Base-by-base conservation (phyloP, 495 filamentous ascomycete genomes). In the Trichoderma virens region DNA sequence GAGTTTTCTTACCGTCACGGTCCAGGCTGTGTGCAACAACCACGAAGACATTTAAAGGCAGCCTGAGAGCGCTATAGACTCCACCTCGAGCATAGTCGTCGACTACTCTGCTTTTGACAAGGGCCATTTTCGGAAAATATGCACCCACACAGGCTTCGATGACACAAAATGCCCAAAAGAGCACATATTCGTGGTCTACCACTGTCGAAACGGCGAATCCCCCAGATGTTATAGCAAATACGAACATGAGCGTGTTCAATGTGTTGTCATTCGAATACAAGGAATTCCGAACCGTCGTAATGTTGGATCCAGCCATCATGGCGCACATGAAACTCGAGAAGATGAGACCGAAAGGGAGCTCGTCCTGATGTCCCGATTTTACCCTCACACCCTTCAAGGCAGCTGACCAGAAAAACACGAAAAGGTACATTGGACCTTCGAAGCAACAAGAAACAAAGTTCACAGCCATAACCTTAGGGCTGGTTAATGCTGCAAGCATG, bases 361-460 rank as follows among this genome's bases (percentile, higher is more conserved):
- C 66, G 64, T 47, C 38, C 30, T 47, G 9, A 43, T 60, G 25
- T 63, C 32, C 47, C 11, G 60, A 30, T 34, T 67, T 32, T 18
- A 61, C 27, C 43, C 72, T 68, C 13, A 69, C 69, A 25, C 71
- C 63, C 25, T 72, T 73, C 4, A 80, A 67, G 11, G 74, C 71
- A 14, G 77, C 76, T 30, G 75, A 74, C 71, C 74, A 76, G 66
- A 80, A 76, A 70, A 78, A 80, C 38, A 80, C 72, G 54, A 76
- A 78, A 28, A 79, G 70, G 63, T 79, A 79, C 74, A 80, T 78
- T 4, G 77, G 73, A 30, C 77, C 76, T 67, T 80, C 77, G 66
- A 78, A 79, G 61, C 71, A 71, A 56, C 70, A 73, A 2, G 75
- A 75, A 23, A 72, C 71, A 28, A 77, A 34, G 23, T 64, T 70